These are phyloP conservation scores for Phytopythium oedochilum DNA, from an alignment of 352 stramenopile species.

Conservation along the genomic window DNA sequence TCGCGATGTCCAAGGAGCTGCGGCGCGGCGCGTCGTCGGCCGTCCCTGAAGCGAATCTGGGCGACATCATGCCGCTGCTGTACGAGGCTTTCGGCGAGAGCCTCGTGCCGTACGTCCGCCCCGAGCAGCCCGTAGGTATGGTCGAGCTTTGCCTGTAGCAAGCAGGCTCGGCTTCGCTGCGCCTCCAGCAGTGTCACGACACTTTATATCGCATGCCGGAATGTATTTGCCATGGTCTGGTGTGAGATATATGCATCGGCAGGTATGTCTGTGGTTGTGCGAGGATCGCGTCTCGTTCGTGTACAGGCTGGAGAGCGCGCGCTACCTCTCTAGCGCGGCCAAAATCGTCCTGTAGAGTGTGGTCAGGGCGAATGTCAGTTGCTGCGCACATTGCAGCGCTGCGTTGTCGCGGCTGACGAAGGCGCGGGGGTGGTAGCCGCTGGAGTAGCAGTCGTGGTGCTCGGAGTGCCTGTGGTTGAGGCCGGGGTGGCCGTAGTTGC, in stretches of 20 bases:
- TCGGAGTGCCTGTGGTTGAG: not conserved
- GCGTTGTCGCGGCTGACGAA: not conserved
- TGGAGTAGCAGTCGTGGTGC: not conserved
- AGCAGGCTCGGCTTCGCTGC: not conserved
- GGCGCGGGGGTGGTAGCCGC: not conserved
- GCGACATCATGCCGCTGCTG: constrained; percentile 50
- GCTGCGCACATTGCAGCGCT: not conserved
- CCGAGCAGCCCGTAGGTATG: constrained; percentile 34
- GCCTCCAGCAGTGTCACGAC: no score
- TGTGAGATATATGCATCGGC: no score
- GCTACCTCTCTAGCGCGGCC: not conserved
- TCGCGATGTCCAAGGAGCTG: constrained; percentile 52
- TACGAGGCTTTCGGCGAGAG: constrained; percentile 81
- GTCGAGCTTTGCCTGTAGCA: constrained; percentile 45
- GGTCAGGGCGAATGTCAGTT: not conserved
- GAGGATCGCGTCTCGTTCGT: not conserved
- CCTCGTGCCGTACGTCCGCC: constrained; percentile 71
- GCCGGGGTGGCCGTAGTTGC: constrained; percentile 5
- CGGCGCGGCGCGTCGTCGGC: constrained; percentile 19
- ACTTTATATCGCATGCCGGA: not conserved
- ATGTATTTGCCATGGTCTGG: not conserved
- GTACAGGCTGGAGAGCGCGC: not conserved
- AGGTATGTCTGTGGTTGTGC: no score
- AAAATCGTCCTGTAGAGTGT: not conserved
- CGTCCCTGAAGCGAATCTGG: constrained; percentile 29